Conservation (phyloP, 2,329 filamentous ascomycete genomes). For the Parastagonospora avenae region DNA sequence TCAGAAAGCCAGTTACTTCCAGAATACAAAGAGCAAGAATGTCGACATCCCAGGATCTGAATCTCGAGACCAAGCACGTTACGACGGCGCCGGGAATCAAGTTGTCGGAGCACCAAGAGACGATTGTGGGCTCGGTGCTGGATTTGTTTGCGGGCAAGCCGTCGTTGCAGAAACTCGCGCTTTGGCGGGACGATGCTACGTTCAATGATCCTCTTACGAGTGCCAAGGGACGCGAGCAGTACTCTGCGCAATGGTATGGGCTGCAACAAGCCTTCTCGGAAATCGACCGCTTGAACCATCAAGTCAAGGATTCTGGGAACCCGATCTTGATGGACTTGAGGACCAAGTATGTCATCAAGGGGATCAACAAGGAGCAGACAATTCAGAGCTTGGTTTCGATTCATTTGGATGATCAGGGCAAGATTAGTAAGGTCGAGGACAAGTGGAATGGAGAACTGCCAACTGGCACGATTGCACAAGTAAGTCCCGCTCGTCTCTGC, state of each 20-base stretch:
- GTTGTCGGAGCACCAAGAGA: conserved; percentile 57
- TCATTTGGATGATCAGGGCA: conserved; percentile 48
- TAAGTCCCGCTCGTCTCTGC: conserved; percentile 44
- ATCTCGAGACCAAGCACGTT: conserved; percentile 62
- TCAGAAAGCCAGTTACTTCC: conserved; percentile 24
- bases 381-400: conserved; percentile 58
- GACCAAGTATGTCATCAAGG: conserved; percentile 60
- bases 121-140: conserved; percentile 63
- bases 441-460: conserved; percentile 61
- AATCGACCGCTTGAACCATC: conserved; percentile 61
- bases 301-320: conserved; percentile 61
- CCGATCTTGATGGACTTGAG: conserved; percentile 63
- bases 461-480: conserved; percentile 56
- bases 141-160: conserved; percentile 67
- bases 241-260: conserved; percentile 63
- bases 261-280: conserved; percentile 63
- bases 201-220: conserved; percentile 66
- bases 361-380: conserved; percentile 56
- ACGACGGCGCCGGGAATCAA: conserved; percentile 58
- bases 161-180: conserved; percentile 61
- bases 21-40: conserved; percentile 31
- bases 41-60: conserved; percentile 40
- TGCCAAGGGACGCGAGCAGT: conserved; percentile 61
- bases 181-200: conserved; percentile 64
- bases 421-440: conserved; percentile 60